Conservation (phyloP, 2,329 filamentous ascomycete genomes). For the Colletotrichum trifolii region DNA sequence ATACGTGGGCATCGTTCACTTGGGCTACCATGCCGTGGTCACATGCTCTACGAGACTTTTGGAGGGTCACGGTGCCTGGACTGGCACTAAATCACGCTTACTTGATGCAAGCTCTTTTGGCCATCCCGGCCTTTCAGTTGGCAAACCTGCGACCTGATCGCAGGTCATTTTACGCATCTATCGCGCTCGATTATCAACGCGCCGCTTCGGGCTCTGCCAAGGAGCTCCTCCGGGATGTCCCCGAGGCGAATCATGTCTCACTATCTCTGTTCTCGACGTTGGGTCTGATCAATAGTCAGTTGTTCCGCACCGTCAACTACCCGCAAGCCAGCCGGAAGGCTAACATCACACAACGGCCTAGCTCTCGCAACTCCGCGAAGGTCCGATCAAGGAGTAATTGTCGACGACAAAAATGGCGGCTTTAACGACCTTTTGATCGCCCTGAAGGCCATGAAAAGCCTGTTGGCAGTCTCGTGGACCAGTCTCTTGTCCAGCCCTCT, state of each 20-base stretch:
- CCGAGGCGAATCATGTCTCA: background rate
- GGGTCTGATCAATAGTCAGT: conserved; percentile 7
- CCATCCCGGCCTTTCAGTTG: conserved; percentile 23
- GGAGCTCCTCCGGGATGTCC: background rate
- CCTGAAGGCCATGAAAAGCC: conserved; percentile 11
- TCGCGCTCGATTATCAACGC: conserved; percentile 17
- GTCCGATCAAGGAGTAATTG: background rate
- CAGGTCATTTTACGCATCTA: background rate
- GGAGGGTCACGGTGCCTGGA: conserved; percentile 18
- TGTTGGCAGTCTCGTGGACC: background rate
- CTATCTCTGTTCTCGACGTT: conserved; percentile 22
- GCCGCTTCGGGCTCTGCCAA: conserved; percentile 17
- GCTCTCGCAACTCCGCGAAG: conserved; percentile 5
- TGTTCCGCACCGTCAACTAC: rapidly evolving
- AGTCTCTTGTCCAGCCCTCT: background rate
- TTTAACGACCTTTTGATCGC: conserved; percentile 5
- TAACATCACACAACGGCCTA: background rate
- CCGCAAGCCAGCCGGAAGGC: background rate
- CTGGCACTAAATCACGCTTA: conserved; percentile 14
- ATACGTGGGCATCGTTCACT: conserved; percentile 17
- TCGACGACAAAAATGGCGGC: conserved; percentile 3
- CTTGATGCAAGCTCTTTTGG: conserved; percentile 20
- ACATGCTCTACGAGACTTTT: conserved; percentile 14
- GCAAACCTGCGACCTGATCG: background rate
- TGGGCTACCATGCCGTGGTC: conserved; percentile 5